Evolutionary conservation across 2,329 filamentous ascomycete species (phyloP).

Genomic region (Sporothrix humicola): DNA sequence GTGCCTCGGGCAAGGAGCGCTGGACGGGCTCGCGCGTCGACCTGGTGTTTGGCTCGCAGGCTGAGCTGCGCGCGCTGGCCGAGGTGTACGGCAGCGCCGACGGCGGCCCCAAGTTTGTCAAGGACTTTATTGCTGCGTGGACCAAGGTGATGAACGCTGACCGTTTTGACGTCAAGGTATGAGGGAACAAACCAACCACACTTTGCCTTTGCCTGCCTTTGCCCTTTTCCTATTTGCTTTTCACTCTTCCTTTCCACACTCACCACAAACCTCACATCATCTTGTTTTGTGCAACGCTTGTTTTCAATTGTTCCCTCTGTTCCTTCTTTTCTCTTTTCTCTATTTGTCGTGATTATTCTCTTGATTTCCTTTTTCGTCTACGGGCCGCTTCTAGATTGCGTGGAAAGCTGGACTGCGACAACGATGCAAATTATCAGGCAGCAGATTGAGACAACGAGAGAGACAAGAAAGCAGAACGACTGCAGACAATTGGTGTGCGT

Average conservation of each 20-base stretch:
- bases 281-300: slow-evolving; percentile 1
- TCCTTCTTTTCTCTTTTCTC: not conserved
- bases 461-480: not conserved
- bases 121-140: slow-evolving; percentile 75
- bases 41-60: slow-evolving; percentile 74
- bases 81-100: slow-evolving; percentile 72
- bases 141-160: slow-evolving; percentile 77
- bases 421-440: slow-evolving; percentile 9
- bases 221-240: too few species aligned
- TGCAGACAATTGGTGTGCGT: not conserved
- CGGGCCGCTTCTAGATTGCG: slow-evolving; percentile 10
- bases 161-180: slow-evolving; percentile 62
- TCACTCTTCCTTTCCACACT: too few species aligned
- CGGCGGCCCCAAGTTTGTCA: slow-evolving; percentile 66
- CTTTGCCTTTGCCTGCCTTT: not conserved
- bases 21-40: slow-evolving; percentile 73
- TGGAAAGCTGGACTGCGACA: slow-evolving; percentile 14
- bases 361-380: not conserved
- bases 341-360: too few species aligned
- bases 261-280: not conserved
- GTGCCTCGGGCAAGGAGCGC: slow-evolving; percentile 68
- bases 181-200: not conserved
- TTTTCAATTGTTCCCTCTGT: not conserved
- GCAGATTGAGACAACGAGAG: not conserved
- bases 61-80: slow-evolving; percentile 72